Base-by-base conservation (phyloP, 2,329 filamentous ascomycete genomes). In the Ophiosphaerella herpotricha region DNA sequence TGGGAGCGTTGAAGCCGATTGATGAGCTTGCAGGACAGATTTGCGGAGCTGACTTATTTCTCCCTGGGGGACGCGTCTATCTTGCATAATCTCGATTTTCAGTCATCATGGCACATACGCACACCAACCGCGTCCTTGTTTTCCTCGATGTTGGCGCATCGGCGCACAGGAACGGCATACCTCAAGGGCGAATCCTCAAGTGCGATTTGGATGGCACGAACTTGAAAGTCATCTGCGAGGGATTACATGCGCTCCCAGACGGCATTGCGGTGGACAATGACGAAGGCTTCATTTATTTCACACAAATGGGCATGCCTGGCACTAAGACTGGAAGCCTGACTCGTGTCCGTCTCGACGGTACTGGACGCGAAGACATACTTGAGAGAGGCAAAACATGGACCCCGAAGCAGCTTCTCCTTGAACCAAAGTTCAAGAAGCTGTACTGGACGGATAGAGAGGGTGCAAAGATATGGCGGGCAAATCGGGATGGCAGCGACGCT, bases 321-420 rank as follows among this genome's bases (percentile, higher is more conserved):
- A 18, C 43, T 2, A 70, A 71, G 14, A 74, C 81, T 50, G 80
- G 80, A 13, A 66, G 71, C 1, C 65, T 83, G 5, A 68, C 70
- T 54, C 77, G 74, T 1, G 69, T 74, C n/a, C 74, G 76, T n/a
- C 62, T 82, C 1, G 78, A 83, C 43, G 83, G 84, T 1, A 74
- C 55, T 9, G 68, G 81, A 39, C 58, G 79, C 3, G 58, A 63
- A 7, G 71, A 71, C 0, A 60, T 85, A 2, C 64, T 85, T 0
- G 56, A 75, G 0, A 40, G 54, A 0, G 81, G 82, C 0, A 40
- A 54, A 0, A 49, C 58, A 29, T 47, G 57, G 38, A 86, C 83
- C 0, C 76, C 76, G 0, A 79, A 79, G 45, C 77, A 79, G 39
- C 31, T 77, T 6, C 46, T 43, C 11, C 38, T 53, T 24, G 47